Evolutionary conservation across 768 basidiomycete genomes (phyloP), one percentile per base, ranked within the genome.

Genomic region (Rhizopogon rudus): DNA sequence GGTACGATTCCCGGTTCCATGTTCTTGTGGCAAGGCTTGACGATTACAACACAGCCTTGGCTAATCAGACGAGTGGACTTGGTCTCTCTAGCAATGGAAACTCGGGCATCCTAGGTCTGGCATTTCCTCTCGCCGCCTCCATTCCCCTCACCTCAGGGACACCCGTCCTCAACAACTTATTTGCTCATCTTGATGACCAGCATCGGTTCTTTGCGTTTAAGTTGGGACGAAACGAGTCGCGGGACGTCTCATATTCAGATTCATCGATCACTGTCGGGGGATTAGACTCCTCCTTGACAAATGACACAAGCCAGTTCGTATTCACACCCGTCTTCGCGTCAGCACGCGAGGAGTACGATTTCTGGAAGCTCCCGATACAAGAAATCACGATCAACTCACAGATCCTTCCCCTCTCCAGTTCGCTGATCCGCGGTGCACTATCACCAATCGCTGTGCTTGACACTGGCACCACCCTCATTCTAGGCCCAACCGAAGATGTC

Each of bases 361-460:
- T 78, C 64, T 85, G 82, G 83, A 84, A 83, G 57, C 63, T 84
- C 8, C 76, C 81, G 0, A 64, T 82, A 42, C 70, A 67, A 17
- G 65, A 65, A 43, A 57, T 85, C 53, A 77, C 74, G 10, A 67
- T 83, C 62, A 73, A 82, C 54, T 69, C 70, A 6, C 63, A 66
- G 22, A 44, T 64, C 0, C 69, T 86, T 37, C 52, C 65, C 0
- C 63, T 83, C 16, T 76, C 81, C 2, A 54, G 63, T 14, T 82
- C 83, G 14, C 74, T 75, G 53, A 69, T 82, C 28, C 64, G 60
- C 4, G 74, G 73, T 17, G 71, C 78, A 22, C 46, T 66, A 12
- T 60, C 69, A 2, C 75, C 77, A 0, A 77, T 86, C 48, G 83
- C 79, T 3, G 78, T 88, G 25, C 73, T 86, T 28, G 86, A 87